These are phyloP conservation scores for Pichia heedii DNA, from an alignment of 805 yeast genomes.

Conservation along the genomic window DNA sequence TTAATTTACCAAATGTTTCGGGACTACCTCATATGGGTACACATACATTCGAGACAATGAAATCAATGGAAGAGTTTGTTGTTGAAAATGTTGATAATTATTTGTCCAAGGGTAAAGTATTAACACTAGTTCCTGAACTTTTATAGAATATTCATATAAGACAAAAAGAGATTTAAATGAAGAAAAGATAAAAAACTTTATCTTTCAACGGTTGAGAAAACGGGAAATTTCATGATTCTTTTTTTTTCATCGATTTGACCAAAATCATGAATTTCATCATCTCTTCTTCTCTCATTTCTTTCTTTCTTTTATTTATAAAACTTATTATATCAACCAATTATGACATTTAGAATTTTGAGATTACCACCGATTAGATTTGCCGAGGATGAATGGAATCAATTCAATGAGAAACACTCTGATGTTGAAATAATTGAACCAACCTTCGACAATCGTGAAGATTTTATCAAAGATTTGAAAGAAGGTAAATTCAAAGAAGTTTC, in stretches of 20 bases:
- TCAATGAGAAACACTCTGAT: conserved; percentile 18
- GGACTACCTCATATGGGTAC: conserved; percentile 90
- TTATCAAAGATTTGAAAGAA: conserved; percentile 29
- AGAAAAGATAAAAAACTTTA: neutral
- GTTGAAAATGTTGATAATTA: conserved; percentile 57
- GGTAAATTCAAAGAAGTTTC: conserved; percentile 29
- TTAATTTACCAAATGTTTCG: conserved; percentile 56
- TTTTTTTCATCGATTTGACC: no score
- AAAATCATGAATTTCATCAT: no score
- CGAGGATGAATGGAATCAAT: conserved; percentile 49
- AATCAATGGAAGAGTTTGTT: conserved; percentile 73
- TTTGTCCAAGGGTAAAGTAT: conserved; percentile 57
- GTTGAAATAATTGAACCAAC: conserved; percentile 39
- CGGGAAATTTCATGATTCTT: no score
- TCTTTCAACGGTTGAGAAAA: no score
- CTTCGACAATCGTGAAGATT: conserved; percentile 33
- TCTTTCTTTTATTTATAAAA: no score
- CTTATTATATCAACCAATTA: neutral
- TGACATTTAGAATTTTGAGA: conserved; percentile 52
- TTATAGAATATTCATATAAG: neutral
- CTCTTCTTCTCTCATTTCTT: no score
- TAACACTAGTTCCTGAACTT: conserved; percentile 76
- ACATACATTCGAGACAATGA: conserved; percentile 61
- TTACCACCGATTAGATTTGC: conserved; percentile 56
- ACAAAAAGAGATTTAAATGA: no score